Evolutionary conservation across 108 stramenopile species (phyloP).

Genomic region (Asterionellopsis glacialis): DNA sequence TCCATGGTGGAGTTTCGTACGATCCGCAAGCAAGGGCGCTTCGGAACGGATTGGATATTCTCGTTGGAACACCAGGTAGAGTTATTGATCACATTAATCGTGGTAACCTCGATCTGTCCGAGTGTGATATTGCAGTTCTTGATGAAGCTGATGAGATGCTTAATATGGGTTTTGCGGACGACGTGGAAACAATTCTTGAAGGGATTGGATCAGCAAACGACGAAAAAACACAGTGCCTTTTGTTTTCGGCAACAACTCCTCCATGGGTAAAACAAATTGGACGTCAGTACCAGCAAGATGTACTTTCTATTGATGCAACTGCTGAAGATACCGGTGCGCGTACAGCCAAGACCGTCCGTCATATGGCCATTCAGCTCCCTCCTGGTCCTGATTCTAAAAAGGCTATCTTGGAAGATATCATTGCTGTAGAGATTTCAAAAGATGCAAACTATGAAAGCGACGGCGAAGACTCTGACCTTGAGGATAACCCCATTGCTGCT

Average conservation of each 20-base stretch:
- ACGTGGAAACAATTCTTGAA: slow-evolving; percentile 91
- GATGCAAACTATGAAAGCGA: slow-evolving; percentile 34
- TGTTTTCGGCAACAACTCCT: slow-evolving; percentile 98
- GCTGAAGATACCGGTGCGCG: slow-evolving; percentile 69
- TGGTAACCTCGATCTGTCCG: slow-evolving; percentile 83
- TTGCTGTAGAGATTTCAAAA: slow-evolving; percentile 89
- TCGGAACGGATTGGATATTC: slow-evolving; percentile 84
- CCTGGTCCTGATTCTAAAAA: slow-evolving; percentile 78
- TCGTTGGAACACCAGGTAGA: slow-evolving; percentile 99
- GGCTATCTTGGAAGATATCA: slow-evolving; percentile 83
- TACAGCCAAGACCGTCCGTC: slow-evolving; percentile 92
- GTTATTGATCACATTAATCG: slow-evolving; percentile 95
- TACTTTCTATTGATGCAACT: slow-evolving; percentile 89
- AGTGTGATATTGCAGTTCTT: slow-evolving; percentile 84
- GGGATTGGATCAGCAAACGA: slow-evolving; percentile 56
- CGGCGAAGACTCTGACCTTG: slow-evolving; percentile 44
- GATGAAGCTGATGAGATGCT: slow-evolving; percentile 99
- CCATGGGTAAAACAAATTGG: slow-evolving; percentile 94
- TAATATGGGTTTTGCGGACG: slow-evolving; percentile 99
- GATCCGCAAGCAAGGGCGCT: slow-evolving; percentile 84
- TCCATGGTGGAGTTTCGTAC: slow-evolving; percentile 98
- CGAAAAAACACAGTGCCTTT: slow-evolving; percentile 85
- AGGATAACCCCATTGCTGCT: slow-evolving; percentile 86
- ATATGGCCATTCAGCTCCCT: slow-evolving; percentile 91
- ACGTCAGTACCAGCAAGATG: slow-evolving; percentile 80